A percentile compares a stretch with the other conserved stretches of the same genome.
Conservation (phyloP, 1,284 basidiomycete genomes). For the Microbotryum scabiosae region DNA sequence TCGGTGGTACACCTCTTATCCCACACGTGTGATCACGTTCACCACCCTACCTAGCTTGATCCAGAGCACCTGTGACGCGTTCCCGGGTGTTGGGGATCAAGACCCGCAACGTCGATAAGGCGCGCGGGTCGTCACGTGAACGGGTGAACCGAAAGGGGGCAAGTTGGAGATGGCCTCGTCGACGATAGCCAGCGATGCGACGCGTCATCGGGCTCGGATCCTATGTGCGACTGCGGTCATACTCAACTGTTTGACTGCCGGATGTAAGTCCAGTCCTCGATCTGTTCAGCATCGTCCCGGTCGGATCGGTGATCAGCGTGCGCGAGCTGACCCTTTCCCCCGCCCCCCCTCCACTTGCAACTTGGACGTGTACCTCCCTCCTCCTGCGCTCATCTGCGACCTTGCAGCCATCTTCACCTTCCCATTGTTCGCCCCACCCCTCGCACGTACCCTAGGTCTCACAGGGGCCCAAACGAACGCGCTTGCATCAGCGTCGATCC, state of each 20-base stretch:
- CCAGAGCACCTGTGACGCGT: too few relatives aligned
- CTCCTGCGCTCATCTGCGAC: not conserved
- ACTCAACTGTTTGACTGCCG: constrained; percentile 30
- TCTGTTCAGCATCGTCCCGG: not conserved
- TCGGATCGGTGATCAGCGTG: not conserved
- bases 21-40: too few relatives aligned
- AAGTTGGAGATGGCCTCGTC: too few relatives aligned
- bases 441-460: constrained; percentile 15
- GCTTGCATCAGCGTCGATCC: constrained; percentile 21
- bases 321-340: too few relatives aligned
- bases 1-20: too few relatives aligned
- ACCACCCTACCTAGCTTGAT: too few relatives aligned
- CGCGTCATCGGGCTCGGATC: not conserved
- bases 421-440: constrained; percentile 20
- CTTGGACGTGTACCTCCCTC: not conserved
- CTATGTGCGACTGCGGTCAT: not conserved
- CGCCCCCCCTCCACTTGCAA: too few relatives aligned
- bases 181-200: too few relatives aligned
- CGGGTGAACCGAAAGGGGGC: too few relatives aligned
- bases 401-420: constrained; percentile 24
- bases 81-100: too few relatives aligned
- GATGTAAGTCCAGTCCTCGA: constrained; percentile 8
- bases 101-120: too few relatives aligned
- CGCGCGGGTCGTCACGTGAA: too few relatives aligned
- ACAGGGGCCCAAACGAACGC: constrained; percentile 10